These are phyloP conservation scores for Immersiporthe knoxdaviesiana DNA, from an alignment of 2,329 filamentous ascomycete species.

Conservation along the genomic window DNA sequence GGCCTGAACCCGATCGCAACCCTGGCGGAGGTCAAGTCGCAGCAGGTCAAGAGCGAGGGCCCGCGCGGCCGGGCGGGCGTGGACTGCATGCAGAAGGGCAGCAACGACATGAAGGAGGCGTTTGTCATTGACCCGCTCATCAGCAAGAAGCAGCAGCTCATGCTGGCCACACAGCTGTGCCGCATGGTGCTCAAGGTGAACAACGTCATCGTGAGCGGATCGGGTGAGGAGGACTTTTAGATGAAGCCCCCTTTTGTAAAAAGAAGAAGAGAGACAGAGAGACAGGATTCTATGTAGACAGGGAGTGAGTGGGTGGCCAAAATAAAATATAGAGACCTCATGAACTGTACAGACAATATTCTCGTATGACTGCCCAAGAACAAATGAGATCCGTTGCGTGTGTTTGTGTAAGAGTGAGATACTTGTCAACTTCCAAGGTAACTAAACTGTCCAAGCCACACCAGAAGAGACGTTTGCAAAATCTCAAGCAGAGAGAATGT, in stretches of 20 bases:
- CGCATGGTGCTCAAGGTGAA: slow-evolving; percentile 98
- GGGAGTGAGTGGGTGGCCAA: background rate
- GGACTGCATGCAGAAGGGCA: slow-evolving; percentile 95
- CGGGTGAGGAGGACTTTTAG: slow-evolving; percentile 85
- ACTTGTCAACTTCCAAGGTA: too few relatives aligned
- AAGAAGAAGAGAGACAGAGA: background rate
- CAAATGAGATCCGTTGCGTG: too few relatives aligned
- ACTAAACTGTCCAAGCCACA: background rate
- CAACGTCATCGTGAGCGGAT: slow-evolving; percentile 90
- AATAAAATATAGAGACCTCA: background rate
- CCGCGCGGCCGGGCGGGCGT: slow-evolving; percentile 75
- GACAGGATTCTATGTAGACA: background rate
- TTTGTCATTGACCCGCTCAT: slow-evolving; percentile 99
- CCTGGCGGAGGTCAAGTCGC: slow-evolving; percentile 90
- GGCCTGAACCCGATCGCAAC: slow-evolving; percentile 95
- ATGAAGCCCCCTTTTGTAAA: background rate
- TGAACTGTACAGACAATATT: background rate
- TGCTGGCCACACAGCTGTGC: slow-evolving; percentile 95
- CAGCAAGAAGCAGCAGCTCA: slow-evolving; percentile 94
- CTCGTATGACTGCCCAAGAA: background rate
- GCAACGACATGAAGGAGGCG: slow-evolving; percentile 95
- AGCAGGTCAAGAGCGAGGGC: slow-evolving; percentile 78
- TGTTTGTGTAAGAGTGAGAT: too few relatives aligned
- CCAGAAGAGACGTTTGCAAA: background rate
- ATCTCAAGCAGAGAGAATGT: too few relatives aligned